Conservation (phyloP, 1,284 basidiomycete species). For the Irpex sp. region DNA sequence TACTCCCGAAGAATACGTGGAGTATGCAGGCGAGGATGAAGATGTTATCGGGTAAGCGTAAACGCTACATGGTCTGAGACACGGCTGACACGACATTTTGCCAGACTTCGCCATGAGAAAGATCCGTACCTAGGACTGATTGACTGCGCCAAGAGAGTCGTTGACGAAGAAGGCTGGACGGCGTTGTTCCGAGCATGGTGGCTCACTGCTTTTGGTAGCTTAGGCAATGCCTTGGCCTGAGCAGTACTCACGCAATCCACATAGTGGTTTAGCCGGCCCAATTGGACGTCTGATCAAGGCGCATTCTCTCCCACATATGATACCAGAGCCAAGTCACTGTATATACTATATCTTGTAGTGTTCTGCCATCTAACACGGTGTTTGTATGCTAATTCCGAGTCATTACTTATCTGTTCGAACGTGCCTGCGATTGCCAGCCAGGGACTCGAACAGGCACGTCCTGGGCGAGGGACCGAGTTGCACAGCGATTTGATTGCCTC, state of each 20-base stretch:
- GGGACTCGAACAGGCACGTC: background rate
- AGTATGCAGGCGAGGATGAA: slow-evolving; percentile 76
- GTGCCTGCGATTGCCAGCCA: background rate
- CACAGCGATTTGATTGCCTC: background rate
- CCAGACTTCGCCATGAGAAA: slow-evolving; percentile 72
- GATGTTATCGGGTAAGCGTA: slow-evolving; percentile 79
- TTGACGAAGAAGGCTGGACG: slow-evolving; percentile 80
- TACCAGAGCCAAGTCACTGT: background rate
- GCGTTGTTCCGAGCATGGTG: slow-evolving; percentile 87
- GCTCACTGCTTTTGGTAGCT: slow-evolving; percentile 70
- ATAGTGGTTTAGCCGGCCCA: background rate
- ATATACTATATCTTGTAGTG: background rate
- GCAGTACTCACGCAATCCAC: background rate
- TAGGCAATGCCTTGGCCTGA: slow-evolving; percentile 48
- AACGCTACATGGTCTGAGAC: background rate
- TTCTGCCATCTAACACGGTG: background rate
- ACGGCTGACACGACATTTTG: slow-evolving; percentile 1
- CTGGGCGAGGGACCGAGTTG: background rate
- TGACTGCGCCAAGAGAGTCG: slow-evolving; percentile 76
- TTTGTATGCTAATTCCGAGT: background rate
- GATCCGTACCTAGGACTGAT: slow-evolving; percentile 83
- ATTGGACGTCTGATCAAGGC: background rate
- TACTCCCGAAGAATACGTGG: slow-evolving; percentile 58
- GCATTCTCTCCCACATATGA: background rate
- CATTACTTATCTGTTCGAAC: background rate